phyloP scores from a whole-genome alignment of 139 green algal species.

The Tetradesmus obliquus region DNA sequence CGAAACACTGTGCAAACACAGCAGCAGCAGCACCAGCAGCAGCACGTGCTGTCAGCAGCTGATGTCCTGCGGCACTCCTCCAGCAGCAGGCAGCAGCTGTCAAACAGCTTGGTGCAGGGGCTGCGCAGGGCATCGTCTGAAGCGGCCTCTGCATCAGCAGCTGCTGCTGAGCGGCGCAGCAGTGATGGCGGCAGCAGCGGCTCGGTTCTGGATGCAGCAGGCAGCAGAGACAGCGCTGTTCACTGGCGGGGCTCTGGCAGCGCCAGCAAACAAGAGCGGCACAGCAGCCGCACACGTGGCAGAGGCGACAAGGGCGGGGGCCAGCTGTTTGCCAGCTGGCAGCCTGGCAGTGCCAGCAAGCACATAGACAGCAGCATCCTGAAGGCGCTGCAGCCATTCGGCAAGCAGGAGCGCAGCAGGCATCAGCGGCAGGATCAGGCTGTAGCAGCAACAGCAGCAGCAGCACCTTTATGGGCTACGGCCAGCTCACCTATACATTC shows the following conservation, averaged over 20 bases:
- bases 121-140: neutral
- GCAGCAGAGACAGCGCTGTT: neutral
- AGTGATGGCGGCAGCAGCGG: neutral
- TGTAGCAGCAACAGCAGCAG: neutral
- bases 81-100: slow-evolving; percentile 9
- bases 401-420: neutral
- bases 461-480: neutral
- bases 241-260: neutral
- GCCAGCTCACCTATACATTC: neutral
- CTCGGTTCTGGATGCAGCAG: neutral
- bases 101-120: neutral
- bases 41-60: neutral
- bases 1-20: neutral
- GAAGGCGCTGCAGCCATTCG: neutral
- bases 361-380: neutral
- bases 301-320: neutral
- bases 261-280: neutral
- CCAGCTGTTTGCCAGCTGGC: neutral
- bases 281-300: neutral
- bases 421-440: neutral
- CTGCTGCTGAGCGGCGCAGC: neutral
- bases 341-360: neutral
- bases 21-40: neutral
- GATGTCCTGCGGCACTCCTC: neutral
- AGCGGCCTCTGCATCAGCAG: neutral